Conservation (phyloP, 139 green algal genomes). For the Tetraselmis chui region DNA sequence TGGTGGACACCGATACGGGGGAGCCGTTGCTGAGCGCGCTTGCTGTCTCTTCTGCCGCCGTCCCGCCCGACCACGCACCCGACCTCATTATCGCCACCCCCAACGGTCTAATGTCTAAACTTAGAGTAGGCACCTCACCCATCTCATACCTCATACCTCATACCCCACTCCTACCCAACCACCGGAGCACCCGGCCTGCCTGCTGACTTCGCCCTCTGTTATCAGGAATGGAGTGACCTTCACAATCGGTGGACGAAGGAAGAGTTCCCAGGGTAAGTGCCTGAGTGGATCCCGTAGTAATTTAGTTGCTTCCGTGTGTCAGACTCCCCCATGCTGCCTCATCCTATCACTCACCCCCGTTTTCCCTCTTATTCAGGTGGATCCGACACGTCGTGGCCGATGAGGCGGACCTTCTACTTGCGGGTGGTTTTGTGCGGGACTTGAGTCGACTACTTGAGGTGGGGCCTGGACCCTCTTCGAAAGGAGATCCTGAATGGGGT, state of each 20-base stretch:
- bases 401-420: constrained; percentile 91
- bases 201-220: not conserved
- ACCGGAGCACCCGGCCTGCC: too few species aligned
- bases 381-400: constrained; percentile 79
- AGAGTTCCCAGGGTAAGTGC: not conserved
- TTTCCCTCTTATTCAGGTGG: constrained; percentile 1
- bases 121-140: not conserved
- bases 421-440: constrained; percentile 51
- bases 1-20: constrained; percentile 23
- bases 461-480: not conserved
- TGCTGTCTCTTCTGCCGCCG: constrained; percentile 40
- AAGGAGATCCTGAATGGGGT: too few species aligned
- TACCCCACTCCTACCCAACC: not conserved
- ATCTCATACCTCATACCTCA: not conserved
- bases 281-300: too few species aligned
- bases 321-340: too few species aligned
- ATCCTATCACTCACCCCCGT: too few species aligned
- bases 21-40: constrained; percentile 32
- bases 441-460: constrained; percentile 57
- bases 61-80: constrained; percentile 43
- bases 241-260: not conserved
- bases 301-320: too few species aligned
- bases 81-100: constrained; percentile 74
- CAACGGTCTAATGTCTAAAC: constrained; percentile 36
- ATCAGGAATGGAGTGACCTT: not conserved